Percentiles rank a stretch among this genome's conserved stretches.
Evolutionary conservation across 2,329 filamentous ascomycete genomes (phyloP).

Genomic region (Exophiala phaeomuriformis): DNA sequence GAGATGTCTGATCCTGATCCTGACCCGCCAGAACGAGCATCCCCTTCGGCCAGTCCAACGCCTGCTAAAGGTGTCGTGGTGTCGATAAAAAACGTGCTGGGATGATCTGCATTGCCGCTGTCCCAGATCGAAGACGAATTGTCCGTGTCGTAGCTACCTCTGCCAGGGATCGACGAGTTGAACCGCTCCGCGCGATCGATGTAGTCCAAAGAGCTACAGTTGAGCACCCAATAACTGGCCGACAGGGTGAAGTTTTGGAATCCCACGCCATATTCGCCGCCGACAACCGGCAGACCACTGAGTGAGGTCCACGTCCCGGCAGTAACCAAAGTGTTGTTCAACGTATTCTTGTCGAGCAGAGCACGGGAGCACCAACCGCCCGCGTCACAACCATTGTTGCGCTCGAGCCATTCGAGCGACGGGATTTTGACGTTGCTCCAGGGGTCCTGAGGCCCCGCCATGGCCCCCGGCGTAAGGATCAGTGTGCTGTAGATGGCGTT

Average conservation of each 20-base stretch:
- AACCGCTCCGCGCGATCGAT: neutral
- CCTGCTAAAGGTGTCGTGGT: conserved; percentile 2
- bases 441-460: conserved; percentile 1
- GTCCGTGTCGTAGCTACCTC: neutral
- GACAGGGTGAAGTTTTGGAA: conserved; percentile 3
- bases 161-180: neutral
- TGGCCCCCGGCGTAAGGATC: neutral
- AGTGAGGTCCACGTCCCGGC: conserved; percentile 4
- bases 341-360: neutral
- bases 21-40: neutral
- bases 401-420: conserved; percentile 2
- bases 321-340: neutral
- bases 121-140: conserved; percentile 1
- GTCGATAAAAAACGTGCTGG: conserved; percentile 2
- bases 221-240: conserved; percentile 1
- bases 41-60: neutral
- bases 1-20: neutral
- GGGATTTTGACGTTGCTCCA: conserved; percentile 5
- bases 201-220: neutral
- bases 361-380: conserved; percentile 1
- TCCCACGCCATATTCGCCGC: conserved; percentile 1
- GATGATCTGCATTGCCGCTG: neutral
- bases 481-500: conserved; percentile 1
- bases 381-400: neutral
- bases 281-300: conserved; percentile 1